phyloP scores from a whole-genome alignment of 2,329 filamentous ascomycete genomes.

The Xylariaceae sp. region DNA sequence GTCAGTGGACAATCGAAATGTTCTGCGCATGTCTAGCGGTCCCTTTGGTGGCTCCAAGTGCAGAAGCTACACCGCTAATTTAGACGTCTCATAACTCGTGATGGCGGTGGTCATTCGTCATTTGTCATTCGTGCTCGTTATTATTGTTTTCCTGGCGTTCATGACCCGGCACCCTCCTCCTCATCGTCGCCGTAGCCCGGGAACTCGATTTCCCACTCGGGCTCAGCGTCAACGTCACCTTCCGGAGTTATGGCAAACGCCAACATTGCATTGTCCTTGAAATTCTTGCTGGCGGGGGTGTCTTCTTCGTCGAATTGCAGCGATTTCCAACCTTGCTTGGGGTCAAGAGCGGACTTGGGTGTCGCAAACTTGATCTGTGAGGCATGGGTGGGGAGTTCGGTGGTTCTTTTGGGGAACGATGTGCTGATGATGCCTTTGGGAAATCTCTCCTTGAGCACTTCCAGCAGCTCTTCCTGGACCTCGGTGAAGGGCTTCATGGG shows the following conservation, averaged over 20 bases:
- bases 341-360: conserved; percentile 44
- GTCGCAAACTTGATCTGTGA: conserved; percentile 47
- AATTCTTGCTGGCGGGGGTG: conserved; percentile 40
- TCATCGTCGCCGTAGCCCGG: conserved; percentile 43
- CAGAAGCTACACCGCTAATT: not conserved
- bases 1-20: too few relatives aligned
- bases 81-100: too few relatives aligned
- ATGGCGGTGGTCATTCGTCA: too few relatives aligned
- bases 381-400: conserved; percentile 39
- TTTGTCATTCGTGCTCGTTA: not conserved
- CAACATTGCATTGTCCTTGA: conserved; percentile 48
- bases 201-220: conserved; percentile 45
- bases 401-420: conserved; percentile 32
- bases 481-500: conserved; percentile 54
- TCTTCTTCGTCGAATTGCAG: conserved; percentile 39
- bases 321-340: conserved; percentile 48
- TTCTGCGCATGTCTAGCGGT: too few relatives aligned
- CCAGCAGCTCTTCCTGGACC: conserved; percentile 58
- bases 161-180: conserved; percentile 20
- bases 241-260: conserved; percentile 47
- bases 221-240: conserved; percentile 39
- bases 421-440: conserved; percentile 48
- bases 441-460: conserved; percentile 56
- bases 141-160: not conserved
- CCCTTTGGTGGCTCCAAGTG: conserved; percentile 2